These are phyloP conservation scores for Stagonosporopsis tanaceti DNA, from an alignment of 2,329 filamentous ascomycete genomes.

Conservation along the genomic window DNA sequence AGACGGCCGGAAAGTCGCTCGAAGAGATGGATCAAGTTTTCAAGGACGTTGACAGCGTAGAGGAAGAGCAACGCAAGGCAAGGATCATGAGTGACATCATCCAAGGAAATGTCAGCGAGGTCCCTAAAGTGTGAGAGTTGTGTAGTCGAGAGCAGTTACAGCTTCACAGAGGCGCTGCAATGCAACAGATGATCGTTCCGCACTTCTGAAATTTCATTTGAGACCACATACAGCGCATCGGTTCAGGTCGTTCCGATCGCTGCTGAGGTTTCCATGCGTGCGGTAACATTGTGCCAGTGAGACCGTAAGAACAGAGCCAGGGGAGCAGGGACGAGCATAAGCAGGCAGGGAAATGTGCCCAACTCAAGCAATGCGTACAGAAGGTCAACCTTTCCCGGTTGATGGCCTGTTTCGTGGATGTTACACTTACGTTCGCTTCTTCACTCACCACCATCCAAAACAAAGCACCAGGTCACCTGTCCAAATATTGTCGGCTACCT, in stretches of 20 bases:
- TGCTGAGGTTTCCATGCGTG: too few relatives aligned
- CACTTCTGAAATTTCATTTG: not conserved
- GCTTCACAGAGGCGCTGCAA: not conserved
- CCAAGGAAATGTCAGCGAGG: constrained; percentile 22
- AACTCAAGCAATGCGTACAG: too few relatives aligned
- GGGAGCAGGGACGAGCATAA: too few relatives aligned
- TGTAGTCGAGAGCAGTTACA: not conserved
- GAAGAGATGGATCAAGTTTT: constrained; percentile 52
- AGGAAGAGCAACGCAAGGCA: constrained; percentile 44
- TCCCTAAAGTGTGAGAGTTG: not conserved
- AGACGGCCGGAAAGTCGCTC: constrained; percentile 45
- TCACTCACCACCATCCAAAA: not conserved
- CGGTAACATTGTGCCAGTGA: too few relatives aligned
- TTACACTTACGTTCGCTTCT: not conserved
- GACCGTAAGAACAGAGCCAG: too few relatives aligned
- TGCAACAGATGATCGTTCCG: not conserved
- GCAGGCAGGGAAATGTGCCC: too few relatives aligned
- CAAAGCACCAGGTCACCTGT: not conserved
- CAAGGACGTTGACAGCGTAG: constrained; percentile 45
- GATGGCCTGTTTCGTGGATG: too few relatives aligned
- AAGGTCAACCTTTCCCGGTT: too few relatives aligned
- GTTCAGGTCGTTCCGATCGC: too few relatives aligned
- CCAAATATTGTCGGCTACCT: not conserved
- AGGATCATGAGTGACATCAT: constrained; percentile 44
- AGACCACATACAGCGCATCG: too few relatives aligned